These are phyloP conservation scores for Solanum hybrid DNA, from an alignment of 305 asterid genomes.

Conservation along the genomic window DNA sequence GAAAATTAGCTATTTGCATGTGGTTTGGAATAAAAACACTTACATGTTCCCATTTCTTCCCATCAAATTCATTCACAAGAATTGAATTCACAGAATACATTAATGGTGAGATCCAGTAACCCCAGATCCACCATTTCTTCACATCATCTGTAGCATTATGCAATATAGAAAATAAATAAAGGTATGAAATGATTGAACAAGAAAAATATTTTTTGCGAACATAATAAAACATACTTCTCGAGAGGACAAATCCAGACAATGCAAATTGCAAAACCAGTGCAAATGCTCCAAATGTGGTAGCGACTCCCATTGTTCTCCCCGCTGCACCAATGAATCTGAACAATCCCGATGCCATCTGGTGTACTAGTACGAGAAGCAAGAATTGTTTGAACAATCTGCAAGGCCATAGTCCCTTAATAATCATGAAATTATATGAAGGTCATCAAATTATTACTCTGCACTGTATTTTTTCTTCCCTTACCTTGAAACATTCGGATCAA, in stretches of 20 bases:
- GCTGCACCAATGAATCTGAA: constrained; percentile 54
- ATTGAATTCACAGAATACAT: not conserved
- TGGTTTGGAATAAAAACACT: constrained; percentile 2
- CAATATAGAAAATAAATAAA: not conserved
- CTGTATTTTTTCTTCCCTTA: not conserved
- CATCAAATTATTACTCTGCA: not conserved
- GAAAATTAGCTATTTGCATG: not conserved
- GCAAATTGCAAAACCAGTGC: constrained; percentile 47
- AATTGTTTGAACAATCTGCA: constrained; percentile 51
- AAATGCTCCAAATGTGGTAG: constrained; percentile 64
- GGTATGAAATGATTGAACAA: not conserved
- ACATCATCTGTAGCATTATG: not conserved
- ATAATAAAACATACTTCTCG: constrained; percentile 31
- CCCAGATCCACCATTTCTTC: not conserved
- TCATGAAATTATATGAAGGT: not conserved
- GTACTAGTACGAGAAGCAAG: constrained; percentile 29
- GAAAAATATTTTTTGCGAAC: not conserved
- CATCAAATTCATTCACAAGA: not conserved
- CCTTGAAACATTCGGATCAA: constrained; percentile 9
- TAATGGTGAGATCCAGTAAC: not conserved
- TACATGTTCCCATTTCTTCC: constrained; percentile 48
- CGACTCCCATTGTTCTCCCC: constrained; percentile 58
- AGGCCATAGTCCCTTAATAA: not conserved
- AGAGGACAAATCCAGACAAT: constrained; percentile 56
- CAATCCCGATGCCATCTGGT: constrained; percentile 44